Evolutionary conservation across 306 rosid species (phyloP).

Genomic region (Clitoria ternatea): DNA sequence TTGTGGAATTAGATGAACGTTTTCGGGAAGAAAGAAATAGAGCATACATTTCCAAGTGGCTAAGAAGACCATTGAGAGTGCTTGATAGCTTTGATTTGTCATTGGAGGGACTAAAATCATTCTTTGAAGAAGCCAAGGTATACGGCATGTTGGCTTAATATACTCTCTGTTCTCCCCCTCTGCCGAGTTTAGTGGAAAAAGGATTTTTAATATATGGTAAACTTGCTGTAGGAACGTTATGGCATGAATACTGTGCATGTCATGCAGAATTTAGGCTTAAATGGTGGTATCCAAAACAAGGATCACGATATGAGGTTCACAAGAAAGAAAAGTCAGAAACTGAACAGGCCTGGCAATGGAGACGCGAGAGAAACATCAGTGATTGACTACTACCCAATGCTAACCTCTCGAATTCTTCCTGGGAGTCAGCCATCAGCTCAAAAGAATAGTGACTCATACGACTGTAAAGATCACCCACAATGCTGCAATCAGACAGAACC

Average conservation of each 20-base stretch:
- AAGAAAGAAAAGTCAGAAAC: constrained; percentile 39
- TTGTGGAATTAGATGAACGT: constrained; percentile 78
- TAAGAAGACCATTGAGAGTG: constrained; percentile 61
- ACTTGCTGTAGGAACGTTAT: constrained; percentile 59
- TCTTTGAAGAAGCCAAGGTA: constrained; percentile 71
- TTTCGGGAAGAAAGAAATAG: constrained; percentile 71
- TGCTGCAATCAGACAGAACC: constrained; percentile 43
- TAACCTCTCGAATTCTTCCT: constrained; percentile 36
- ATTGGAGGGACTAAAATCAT: constrained; percentile 58
- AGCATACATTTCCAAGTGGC: constrained; percentile 83
- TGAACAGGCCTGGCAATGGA: constrained; percentile 31
- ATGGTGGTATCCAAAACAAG: constrained; percentile 25
- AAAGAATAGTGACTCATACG: constrained; percentile 26
- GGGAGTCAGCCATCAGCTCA: constrained; percentile 33
- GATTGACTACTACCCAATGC: constrained; percentile 26
- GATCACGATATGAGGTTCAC: constrained; percentile 31
- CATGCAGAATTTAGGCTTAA: constrained; percentile 28
- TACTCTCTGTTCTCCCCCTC: neutral
- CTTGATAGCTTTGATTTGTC: constrained; percentile 55
- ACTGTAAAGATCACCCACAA: constrained; percentile 37
- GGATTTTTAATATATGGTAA: neutral
- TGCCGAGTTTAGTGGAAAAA: neutral
- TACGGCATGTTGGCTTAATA: constrained; percentile 4
- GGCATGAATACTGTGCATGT: constrained; percentile 37
- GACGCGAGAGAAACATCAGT: constrained; percentile 30